These are phyloP conservation scores for Conoideocrella luteorostrata DNA, from an alignment of 2,329 filamentous ascomycete species.

Conservation along the genomic window DNA sequence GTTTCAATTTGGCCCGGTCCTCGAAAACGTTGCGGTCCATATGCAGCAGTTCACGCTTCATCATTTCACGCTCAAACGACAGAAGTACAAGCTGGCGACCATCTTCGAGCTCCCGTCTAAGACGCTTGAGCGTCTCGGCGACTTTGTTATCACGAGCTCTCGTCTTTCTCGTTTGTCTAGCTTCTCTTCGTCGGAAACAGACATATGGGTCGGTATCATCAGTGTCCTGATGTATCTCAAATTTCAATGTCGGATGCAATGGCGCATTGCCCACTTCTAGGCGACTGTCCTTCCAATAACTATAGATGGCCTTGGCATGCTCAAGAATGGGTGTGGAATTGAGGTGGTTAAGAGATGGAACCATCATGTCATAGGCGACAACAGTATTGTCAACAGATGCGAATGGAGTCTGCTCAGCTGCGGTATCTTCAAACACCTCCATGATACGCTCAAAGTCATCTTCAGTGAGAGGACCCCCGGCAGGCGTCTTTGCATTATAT, in stretches of 20 bases:
- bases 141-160: constrained; percentile 89
- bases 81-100: constrained; percentile 73
- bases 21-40: constrained; percentile 76
- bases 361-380: constrained; percentile 70
- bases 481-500: constrained; percentile 71
- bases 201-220: constrained; percentile 97
- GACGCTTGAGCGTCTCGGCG: constrained; percentile 86
- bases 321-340: constrained; percentile 42
- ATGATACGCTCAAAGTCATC: constrained; percentile 92
- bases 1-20: constrained; percentile 74
- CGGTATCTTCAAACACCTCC: constrained; percentile 88
- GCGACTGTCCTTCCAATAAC: constrained; percentile 77
- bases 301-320: constrained; percentile 73
- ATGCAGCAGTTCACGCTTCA: constrained; percentile 70
- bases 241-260: constrained; percentile 76
- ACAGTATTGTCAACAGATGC: constrained; percentile 85
- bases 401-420: constrained; percentile 76
- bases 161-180: constrained; percentile 90
- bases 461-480: constrained; percentile 65
- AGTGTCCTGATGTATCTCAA: constrained; percentile 88
- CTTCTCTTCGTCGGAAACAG: constrained; percentile 92
- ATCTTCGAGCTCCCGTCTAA: constrained; percentile 86
- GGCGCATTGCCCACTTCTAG: constrained; percentile 61
- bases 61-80: constrained; percentile 71
- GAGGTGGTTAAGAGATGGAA: constrained; percentile 55